A percentile compares a stretch with the other conserved stretches of the same genome.
phyloP scores from a whole-genome alignment of 2,329 filamentous ascomycete species.

The Penicillium sp. region DNA sequence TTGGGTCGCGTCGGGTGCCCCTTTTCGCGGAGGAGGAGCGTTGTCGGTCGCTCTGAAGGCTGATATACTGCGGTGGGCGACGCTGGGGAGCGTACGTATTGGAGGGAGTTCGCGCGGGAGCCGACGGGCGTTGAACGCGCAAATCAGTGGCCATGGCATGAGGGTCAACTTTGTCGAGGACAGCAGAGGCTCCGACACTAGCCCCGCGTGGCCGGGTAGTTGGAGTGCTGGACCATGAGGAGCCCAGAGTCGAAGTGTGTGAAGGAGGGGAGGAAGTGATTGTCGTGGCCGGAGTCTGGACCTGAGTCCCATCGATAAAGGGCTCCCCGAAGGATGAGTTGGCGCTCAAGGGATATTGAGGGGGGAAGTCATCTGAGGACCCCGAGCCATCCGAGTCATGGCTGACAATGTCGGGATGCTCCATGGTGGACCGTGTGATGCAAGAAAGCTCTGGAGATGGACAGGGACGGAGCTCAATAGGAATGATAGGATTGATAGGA shows the following conservation, averaged over 20 bases:
- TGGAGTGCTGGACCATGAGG: conserved; percentile 46
- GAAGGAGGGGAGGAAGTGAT: conserved; percentile 43
- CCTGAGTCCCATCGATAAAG: conserved; percentile 40
- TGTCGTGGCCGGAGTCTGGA: conserved; percentile 40
- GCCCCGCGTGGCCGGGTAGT: conserved; percentile 50
- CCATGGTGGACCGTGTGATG: conserved; percentile 45
- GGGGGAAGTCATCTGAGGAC: conserved; percentile 50
- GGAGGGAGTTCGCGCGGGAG: conserved; percentile 74
- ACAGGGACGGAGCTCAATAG: conserved; percentile 12
- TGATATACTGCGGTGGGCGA: conserved; percentile 60
- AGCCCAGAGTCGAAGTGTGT: conserved; percentile 33
- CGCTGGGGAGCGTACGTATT: conserved; percentile 74
- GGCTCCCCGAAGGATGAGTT: conserved; percentile 41
- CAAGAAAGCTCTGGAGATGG: conserved; percentile 14
- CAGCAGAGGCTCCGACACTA: conserved; percentile 49
- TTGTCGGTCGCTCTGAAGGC: conserved; percentile 55
- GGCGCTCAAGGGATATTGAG: conserved; percentile 41
- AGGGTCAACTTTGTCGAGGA: conserved; percentile 50
- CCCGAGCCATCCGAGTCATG: conserved; percentile 51
- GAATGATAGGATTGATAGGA: conserved; percentile 10
- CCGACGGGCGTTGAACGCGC: conserved; percentile 70
- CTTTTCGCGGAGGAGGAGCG: conserved; percentile 65
- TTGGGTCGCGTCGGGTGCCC: conserved; percentile 65
- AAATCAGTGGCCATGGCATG: conserved; percentile 40
- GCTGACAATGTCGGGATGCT: conserved; percentile 49